Conservation (phyloP, 441 rosid species). For the Iberis amara region DNA sequence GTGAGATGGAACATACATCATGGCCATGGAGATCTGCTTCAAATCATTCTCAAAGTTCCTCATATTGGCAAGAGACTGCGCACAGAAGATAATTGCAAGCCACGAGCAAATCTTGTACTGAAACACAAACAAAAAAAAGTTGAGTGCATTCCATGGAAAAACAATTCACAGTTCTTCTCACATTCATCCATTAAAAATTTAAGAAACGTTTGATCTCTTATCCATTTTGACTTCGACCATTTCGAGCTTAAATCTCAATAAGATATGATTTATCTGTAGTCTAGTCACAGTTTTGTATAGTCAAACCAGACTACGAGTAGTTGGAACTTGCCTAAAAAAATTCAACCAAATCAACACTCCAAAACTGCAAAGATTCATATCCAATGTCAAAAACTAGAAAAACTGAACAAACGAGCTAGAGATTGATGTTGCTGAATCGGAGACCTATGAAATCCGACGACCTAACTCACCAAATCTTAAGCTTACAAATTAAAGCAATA, state of each 20-base stretch:
- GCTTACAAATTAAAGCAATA: background rate
- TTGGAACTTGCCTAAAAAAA: too few relatives aligned
- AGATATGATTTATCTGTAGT: background rate
- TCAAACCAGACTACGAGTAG: background rate
- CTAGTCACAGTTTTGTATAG: conserved; percentile 4
- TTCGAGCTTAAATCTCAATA: background rate
- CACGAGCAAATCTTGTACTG: conserved; percentile 96
- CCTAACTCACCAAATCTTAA: background rate
- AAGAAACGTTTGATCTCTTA: background rate
- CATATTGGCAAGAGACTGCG: conserved; percentile 80
- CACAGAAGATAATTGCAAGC: conserved; percentile 86
- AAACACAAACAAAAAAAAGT: conserved; percentile 1
- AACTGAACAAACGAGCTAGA: conserved; percentile 8
- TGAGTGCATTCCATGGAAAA: background rate
- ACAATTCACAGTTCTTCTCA: background rate
- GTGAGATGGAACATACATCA: conserved; percentile 44
- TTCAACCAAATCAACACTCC: background rate
- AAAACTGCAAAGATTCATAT: background rate
- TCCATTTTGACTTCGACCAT: background rate
- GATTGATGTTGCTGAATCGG: conserved; percentile 1
- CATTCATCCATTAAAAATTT: background rate
- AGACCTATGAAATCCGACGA: background rate
- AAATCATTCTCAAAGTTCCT: conserved; percentile 85
- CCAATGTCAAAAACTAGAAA: background rate
- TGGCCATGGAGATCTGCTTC: conserved; percentile 92